Conservation (phyloP, 495 filamentous ascomycete species). For the Astrothelium macrocarpum region DNA sequence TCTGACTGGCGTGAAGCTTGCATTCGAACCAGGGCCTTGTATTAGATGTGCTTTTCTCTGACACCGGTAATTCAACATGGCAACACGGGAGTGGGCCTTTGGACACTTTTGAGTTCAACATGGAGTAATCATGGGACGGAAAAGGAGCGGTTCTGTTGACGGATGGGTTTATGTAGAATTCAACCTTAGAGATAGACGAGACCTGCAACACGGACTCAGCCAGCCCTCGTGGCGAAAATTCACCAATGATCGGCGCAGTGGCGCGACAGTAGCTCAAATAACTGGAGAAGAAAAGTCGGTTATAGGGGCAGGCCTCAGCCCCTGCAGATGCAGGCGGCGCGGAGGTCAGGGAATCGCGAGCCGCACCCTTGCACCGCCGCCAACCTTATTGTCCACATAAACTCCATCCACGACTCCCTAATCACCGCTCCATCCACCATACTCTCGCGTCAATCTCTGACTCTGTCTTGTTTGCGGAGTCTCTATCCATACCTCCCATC, state of each 20-base stretch:
- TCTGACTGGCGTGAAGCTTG: neutral
- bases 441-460: neutral
- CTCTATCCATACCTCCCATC: conserved; percentile 1
- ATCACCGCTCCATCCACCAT: neutral
- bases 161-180: neutral
- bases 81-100: neutral
- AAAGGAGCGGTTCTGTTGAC: neutral
- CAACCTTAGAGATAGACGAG: neutral
- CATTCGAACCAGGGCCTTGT: conserved; percentile 1
- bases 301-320: neutral
- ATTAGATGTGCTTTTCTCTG: neutral
- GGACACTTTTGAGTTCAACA: neutral
- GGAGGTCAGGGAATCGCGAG: neutral
- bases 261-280: neutral
- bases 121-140: neutral
- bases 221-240: neutral
- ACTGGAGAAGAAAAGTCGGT: neutral
- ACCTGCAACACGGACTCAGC: neutral
- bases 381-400: conserved; percentile 3
- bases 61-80: neutral
- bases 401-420: conserved; percentile 1
- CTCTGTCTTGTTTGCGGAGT: neutral
- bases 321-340: conserved; percentile 4
- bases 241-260: too few species aligned
- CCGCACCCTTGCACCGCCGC: neutral